Conservation (phyloP, 495 filamentous ascomycete genomes). For the Aspergillus saccharolyticus region DNA sequence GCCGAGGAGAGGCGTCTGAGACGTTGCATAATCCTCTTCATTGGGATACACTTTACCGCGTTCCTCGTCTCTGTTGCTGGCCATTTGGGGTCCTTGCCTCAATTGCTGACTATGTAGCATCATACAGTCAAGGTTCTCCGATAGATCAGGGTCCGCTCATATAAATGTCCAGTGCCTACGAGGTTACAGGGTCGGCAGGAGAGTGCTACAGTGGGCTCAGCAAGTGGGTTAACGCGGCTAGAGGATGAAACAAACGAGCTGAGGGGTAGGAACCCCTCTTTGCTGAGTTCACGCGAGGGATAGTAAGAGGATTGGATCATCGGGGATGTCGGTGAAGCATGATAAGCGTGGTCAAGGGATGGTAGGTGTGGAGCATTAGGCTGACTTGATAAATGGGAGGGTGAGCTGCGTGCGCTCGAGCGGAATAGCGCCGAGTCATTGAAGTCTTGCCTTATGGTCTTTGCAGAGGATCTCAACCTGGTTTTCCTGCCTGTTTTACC, state of each 20-base stretch:
- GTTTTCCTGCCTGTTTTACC: background rate
- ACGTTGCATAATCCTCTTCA: constrained; percentile 3
- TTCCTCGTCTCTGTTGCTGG: constrained; percentile 9
- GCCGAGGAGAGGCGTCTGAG: constrained; percentile 3
- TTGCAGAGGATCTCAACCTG: background rate
- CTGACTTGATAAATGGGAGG: background rate
- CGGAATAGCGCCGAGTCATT: background rate
- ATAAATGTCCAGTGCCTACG: background rate
- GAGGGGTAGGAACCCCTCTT: background rate
- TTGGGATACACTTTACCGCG: background rate
- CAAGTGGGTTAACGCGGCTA: background rate
- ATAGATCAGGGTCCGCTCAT: background rate
- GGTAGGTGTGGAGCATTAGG: background rate
- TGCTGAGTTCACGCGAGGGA: background rate
- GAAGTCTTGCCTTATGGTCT: background rate
- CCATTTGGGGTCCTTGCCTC: background rate
- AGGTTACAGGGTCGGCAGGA: background rate
- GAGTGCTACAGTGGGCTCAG: background rate
- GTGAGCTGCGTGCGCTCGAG: background rate
- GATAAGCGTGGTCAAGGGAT: background rate
- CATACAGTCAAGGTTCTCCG: background rate
- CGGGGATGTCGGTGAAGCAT: background rate
- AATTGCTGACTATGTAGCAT: background rate
- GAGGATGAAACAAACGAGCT: background rate
- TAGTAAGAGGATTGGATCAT: background rate